A percentile compares a stretch with the other conserved stretches of the same genome.
Conservation (phyloP, 176 grass and related monocot species). For the Zea luxurians region DNA sequence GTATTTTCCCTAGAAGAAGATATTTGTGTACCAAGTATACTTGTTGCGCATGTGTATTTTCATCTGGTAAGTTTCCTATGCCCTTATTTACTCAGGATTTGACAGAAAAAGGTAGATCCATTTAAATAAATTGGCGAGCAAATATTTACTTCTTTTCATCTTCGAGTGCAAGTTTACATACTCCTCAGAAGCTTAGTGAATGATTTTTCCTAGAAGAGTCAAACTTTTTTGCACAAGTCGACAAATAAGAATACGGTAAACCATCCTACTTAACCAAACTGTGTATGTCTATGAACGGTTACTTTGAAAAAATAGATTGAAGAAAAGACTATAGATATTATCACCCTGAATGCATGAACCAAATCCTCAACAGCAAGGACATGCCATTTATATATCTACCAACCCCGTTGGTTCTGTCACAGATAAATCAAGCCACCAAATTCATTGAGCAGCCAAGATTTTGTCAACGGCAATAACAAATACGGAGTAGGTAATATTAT, state of each 20-base stretch:
- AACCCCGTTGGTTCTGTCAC: slow-evolving; percentile 19
- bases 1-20: not conserved
- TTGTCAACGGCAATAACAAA: slow-evolving; percentile 3
- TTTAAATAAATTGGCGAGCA: not conserved
- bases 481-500: not conserved
- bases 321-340: not conserved
- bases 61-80: not conserved
- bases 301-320: not conserved
- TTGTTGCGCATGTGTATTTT: not conserved
- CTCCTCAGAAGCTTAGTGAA: not conserved
- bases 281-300: not conserved
- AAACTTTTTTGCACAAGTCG: not conserved
- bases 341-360: slow-evolving; percentile 5
- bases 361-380: not conserved
- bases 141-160: not conserved
- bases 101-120: not conserved
- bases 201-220: not conserved
- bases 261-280: not conserved
- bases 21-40: not conserved
- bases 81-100: not conserved
- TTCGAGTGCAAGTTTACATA: not conserved
- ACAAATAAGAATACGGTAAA: slow-evolving; percentile 17
- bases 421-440: not conserved
- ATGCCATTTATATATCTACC: slow-evolving; percentile 12
- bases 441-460: not conserved